Evolutionary conservation across 1,139 yeast genomes (phyloP), one percentile per base, ranked within the genome.

Genomic region (Zhuliangozyma blackwelliae): DNA sequence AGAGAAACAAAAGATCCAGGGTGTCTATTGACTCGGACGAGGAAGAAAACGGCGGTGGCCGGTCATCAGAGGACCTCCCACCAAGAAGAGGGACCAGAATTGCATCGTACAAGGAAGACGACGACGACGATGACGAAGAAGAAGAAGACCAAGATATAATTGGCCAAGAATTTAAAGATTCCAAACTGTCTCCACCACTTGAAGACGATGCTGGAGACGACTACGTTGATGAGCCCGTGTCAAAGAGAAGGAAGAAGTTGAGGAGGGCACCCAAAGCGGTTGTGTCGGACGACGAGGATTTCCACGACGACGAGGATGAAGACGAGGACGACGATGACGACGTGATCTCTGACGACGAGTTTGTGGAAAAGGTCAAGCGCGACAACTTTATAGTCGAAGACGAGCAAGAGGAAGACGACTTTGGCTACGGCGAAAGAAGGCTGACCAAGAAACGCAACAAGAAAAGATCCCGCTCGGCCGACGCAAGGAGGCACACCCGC

Each of bases 351-450:
- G 66, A 60, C 27, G 63, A 65, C 33, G 68, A 63, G 8, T 61
- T 53, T 37, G 35, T 62, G 16, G 57, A 60, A 39, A 56, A 52
- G 38, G 30, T 35, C 12, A 35, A 31, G 30, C 31, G 11, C 8
- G 43, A 43, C 5, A 51, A 55, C 31, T 70, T 70, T 41, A 50
- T 70, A 29, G 73, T 70, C 13, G 46, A 67, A 0, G 77, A 63
- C 30, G 40, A 38, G 21, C 36, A 38, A 29, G 67, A 55, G 12
- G 57, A 50, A 21, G 51, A 44, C 8, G 46, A 46, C 7, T 62
- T 49, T 16, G 65, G 57, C 33, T 55, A 49, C 41, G 57, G 61
- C 16, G 28, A 8, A 2, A 31, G 21, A 12, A 36, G 29, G 3
- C 39, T 44, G 28, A 44, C 43, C 40, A 45, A 43, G 43, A 42